Evolutionary conservation across 75 land plant species (phyloP).

Genomic region (Larix kaempferi): DNA sequence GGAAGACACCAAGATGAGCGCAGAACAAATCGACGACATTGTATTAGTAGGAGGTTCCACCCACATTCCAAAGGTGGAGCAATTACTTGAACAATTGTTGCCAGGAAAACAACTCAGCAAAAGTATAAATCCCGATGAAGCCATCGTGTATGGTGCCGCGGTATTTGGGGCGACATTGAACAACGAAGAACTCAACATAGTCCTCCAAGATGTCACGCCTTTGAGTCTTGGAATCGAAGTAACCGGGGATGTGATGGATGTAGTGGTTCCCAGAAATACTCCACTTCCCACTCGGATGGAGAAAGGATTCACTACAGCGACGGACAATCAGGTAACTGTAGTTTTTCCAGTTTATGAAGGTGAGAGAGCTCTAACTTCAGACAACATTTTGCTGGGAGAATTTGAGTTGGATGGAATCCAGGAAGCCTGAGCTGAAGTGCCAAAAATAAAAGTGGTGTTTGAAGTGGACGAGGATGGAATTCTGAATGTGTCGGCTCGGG

Average conservation of each 20-base stretch:
- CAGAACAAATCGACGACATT: conserved; percentile 13
- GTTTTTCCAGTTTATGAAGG: conserved; percentile 7
- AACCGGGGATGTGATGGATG: conserved; percentile 23
- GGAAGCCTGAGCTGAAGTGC: conserved; percentile 23
- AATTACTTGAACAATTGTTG: background rate
- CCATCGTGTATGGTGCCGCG: conserved; percentile 32
- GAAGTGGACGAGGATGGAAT: no score
- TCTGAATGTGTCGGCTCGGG: no score
- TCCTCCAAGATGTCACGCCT: conserved; percentile 24
- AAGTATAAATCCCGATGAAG: background rate
- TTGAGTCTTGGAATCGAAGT: conserved; percentile 14
- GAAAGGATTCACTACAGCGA: conserved; percentile 7
- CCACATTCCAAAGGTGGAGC: conserved; percentile 21
- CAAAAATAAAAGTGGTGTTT: no score
- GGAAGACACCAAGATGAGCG: conserved; percentile 20
- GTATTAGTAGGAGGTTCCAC: conserved; percentile 30
- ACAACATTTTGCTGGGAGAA: conserved; percentile 20
- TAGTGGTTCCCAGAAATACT: conserved; percentile 23
- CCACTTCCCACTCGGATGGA: conserved; percentile 19
- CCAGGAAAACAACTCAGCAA: background rate
- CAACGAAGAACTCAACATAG: conserved; percentile 13
- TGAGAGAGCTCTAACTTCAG: background rate
- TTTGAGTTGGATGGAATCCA: conserved; percentile 24
- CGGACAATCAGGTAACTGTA: conserved; percentile 17
- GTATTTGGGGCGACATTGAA: conserved; percentile 19